These are phyloP conservation scores for Lolium perenne DNA, from an alignment of 176 grass and related monocot genomes.

Conservation along the genomic window DNA sequence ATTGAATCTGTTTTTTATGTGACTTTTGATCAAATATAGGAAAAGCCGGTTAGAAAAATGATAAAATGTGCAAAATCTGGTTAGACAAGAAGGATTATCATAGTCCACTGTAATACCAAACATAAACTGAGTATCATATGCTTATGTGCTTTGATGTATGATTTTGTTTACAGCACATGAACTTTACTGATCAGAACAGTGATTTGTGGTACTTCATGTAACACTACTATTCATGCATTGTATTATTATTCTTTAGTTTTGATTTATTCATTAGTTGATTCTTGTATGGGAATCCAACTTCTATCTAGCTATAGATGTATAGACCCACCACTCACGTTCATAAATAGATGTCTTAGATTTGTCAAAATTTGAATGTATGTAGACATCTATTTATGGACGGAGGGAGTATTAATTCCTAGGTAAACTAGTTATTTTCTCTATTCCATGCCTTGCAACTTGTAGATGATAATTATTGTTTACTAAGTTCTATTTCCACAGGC, in stretches of 20 bases:
- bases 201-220: too few relatives aligned
- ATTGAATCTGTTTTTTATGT: background rate
- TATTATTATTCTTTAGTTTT: too few relatives aligned
- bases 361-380: too few relatives aligned
- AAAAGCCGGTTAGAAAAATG: background rate
- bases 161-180: background rate
- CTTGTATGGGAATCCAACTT: too few relatives aligned
- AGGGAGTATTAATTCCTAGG: background rate
- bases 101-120: too few relatives aligned
- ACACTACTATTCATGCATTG: too few relatives aligned
- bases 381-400: background rate
- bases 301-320: background rate
- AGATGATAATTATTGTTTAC: constrained; percentile 17
- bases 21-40: background rate
- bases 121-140: too few relatives aligned
- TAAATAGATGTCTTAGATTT: too few relatives aligned
- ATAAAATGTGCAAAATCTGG: too few relatives aligned
- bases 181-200: too few relatives aligned
- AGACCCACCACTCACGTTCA: background rate
- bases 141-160: too few relatives aligned
- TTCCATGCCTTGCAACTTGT: constrained; percentile 10
- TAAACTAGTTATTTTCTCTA: background rate
- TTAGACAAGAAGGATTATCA: background rate
- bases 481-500: constrained; percentile 16
- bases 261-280: too few relatives aligned